Evolutionary conservation across 257 asterid species (phyloP).

Genomic region (Coffea eugenioides): DNA sequence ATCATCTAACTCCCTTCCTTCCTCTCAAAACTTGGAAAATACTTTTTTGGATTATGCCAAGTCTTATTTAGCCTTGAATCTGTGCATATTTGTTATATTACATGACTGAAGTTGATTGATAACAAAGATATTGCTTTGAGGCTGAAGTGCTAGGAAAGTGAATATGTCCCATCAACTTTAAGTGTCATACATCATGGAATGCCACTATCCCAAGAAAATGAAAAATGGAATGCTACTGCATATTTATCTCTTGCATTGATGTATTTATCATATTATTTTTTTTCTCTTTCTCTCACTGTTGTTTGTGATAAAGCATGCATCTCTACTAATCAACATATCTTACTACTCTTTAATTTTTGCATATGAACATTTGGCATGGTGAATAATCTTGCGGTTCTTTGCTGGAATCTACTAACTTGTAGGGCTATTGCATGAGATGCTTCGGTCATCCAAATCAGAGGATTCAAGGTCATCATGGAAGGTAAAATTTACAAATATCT

Average conservation of each 20-base stretch:
- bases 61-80: background rate
- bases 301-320: background rate
- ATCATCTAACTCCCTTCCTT: background rate
- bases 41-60: background rate
- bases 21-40: background rate
- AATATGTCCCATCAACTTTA: background rate
- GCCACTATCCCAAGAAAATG: no score
- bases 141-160: background rate
- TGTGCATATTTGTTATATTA: background rate
- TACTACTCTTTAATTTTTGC: conserved; percentile 7
- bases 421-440: conserved; percentile 92
- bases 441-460: conserved; percentile 60
- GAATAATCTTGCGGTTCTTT: conserved; percentile 26
- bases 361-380: conserved; percentile 5
- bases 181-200: background rate
- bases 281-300: background rate
- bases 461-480: conserved; percentile 85
- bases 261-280: background rate
- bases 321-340: background rate
- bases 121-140: background rate
- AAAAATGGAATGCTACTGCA: background rate
- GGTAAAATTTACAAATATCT: conserved; percentile 38
- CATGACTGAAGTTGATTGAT: background rate
- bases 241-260: background rate
- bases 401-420: background rate